phyloP scores from a whole-genome alignment of 169 alveolate genomes.

The Eimeria sp. region DNA sequence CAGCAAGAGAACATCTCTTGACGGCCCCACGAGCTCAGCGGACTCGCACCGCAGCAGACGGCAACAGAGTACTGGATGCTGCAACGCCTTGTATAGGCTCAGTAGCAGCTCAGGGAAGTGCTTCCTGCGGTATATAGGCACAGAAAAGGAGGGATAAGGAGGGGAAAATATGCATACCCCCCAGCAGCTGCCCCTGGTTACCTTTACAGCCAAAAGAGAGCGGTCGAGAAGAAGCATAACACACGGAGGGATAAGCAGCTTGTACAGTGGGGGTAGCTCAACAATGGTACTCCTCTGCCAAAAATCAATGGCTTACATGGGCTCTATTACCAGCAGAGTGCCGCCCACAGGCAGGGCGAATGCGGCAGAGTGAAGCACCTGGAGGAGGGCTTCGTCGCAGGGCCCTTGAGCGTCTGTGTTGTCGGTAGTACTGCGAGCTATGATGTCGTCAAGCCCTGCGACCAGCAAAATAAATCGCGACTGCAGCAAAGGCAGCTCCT shows the following conservation, averaged over 20 bases:
- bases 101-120: constrained; percentile 53
- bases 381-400: constrained; percentile 48
- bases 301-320: too few species aligned
- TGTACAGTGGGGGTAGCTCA: not conserved
- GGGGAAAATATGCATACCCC: not conserved
- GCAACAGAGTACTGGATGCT: constrained; percentile 24
- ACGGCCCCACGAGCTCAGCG: constrained; percentile 57
- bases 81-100: constrained; percentile 41
- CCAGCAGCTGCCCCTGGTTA: not conserved
- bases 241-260: not conserved
- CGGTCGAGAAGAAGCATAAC: not conserved
- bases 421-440: constrained; percentile 51
- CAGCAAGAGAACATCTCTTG: too few species aligned
- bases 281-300: too few species aligned
- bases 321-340: constrained; percentile 57
- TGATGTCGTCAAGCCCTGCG: constrained; percentile 51
- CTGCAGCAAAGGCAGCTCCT: constrained; percentile 51
- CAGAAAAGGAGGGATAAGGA: not conserved
- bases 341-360: constrained; percentile 54
- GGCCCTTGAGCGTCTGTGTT: constrained; percentile 50
- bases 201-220: too few species aligned
- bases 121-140: not conserved
- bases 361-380: constrained; percentile 67
- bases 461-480: constrained; percentile 43
- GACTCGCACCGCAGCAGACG: constrained; percentile 39